Percentiles rank a stretch among this genome's conserved stretches.
These are phyloP conservation scores for Pseudomassariella vexata DNA, from an alignment of 2,329 filamentous ascomycete species.

Conservation along the genomic window DNA sequence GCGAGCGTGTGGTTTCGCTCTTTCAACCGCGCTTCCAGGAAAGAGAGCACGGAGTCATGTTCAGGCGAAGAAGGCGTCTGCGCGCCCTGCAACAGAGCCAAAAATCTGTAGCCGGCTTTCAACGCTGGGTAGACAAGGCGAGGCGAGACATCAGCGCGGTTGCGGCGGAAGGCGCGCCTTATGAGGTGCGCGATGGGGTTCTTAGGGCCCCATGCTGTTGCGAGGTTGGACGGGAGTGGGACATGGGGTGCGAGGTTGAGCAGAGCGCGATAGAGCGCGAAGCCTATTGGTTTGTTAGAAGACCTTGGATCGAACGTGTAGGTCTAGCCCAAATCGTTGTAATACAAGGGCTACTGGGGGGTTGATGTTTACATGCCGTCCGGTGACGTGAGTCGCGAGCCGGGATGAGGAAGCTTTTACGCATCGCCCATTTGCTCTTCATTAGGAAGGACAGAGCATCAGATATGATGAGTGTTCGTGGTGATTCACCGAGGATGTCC, in stretches of 20 bases:
- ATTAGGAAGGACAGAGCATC: too few species aligned
- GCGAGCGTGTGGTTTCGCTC: conserved; percentile 20
- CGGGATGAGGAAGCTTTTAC: conserved; percentile 37
- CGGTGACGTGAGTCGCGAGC: conserved; percentile 48
- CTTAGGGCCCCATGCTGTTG: conserved; percentile 17
- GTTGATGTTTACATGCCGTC: conserved; percentile 33
- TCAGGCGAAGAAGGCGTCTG: conserved; percentile 19
- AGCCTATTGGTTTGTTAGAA: conserved; percentile 46
- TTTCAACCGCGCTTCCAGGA: conserved; percentile 33
- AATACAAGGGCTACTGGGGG: conserved; percentile 55
- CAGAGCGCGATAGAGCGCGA: conserved; percentile 69
- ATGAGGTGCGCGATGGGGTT: conserved; percentile 53
- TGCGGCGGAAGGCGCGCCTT: conserved; percentile 55
- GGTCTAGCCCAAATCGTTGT: conserved; percentile 62
- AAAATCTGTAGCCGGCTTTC: conserved; percentile 53
- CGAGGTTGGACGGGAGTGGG: conserved; percentile 43
- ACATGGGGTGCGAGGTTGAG: conserved; percentile 51
- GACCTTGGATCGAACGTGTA: too few species aligned
- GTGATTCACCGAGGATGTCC: too few species aligned
- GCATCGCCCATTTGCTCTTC: conserved; percentile 12
- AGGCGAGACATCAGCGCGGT: conserved; percentile 51
- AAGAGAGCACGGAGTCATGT: conserved; percentile 32
- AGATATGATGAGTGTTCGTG: too few species aligned
- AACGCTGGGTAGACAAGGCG: conserved; percentile 58
- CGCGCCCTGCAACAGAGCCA: conserved; percentile 15